Conservation (phyloP, 2,329 filamentous ascomycete species). For the Neopestalotiopsis sp. region DNA sequence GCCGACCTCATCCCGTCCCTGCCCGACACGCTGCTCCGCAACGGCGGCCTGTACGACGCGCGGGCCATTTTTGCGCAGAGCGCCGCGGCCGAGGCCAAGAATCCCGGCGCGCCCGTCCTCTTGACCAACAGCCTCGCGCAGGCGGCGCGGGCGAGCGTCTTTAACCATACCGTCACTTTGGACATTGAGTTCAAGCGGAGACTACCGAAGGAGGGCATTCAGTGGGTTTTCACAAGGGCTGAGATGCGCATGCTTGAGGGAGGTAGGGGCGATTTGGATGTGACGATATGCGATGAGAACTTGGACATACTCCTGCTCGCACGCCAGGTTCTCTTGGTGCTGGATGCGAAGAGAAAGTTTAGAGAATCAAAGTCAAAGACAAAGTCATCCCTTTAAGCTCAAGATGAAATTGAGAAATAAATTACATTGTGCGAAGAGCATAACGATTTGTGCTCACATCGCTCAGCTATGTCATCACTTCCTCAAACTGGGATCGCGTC, state of each 20-base stretch:
- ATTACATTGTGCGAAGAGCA: too few relatives aligned
- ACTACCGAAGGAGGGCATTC: slow-evolving; percentile 23
- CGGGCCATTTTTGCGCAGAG: slow-evolving; percentile 14
- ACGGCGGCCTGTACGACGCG: slow-evolving; percentile 25
- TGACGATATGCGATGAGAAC: slow-evolving; percentile 24
- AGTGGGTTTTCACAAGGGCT: slow-evolving; percentile 24
- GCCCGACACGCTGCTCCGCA: slow-evolving; percentile 27
- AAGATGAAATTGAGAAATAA: neutral
- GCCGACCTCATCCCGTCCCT: slow-evolving; percentile 27
- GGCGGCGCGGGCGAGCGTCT: slow-evolving; percentile 7
- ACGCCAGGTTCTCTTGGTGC: slow-evolving; percentile 19
- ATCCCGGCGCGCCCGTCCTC: slow-evolving; percentile 18
- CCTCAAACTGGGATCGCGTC: neutral
- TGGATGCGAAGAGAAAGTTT: slow-evolving; percentile 22
- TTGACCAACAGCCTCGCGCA: slow-evolving; percentile 18
- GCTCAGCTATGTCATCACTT: neutral
- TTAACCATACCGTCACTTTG: slow-evolving; percentile 23
- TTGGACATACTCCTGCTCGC: slow-evolving; percentile 22
- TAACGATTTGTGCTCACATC: neutral
- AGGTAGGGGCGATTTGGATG: slow-evolving; percentile 26
- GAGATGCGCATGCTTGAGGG: slow-evolving; percentile 22
- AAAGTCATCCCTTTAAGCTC: neutral
- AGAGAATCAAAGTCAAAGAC: neutral
- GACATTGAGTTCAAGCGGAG: slow-evolving; percentile 28
- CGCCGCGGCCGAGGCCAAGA: slow-evolving; percentile 18